Evolutionary conservation across 2,329 filamentous ascomycete species (phyloP).

Genomic region (Fusarium acutatum): DNA sequence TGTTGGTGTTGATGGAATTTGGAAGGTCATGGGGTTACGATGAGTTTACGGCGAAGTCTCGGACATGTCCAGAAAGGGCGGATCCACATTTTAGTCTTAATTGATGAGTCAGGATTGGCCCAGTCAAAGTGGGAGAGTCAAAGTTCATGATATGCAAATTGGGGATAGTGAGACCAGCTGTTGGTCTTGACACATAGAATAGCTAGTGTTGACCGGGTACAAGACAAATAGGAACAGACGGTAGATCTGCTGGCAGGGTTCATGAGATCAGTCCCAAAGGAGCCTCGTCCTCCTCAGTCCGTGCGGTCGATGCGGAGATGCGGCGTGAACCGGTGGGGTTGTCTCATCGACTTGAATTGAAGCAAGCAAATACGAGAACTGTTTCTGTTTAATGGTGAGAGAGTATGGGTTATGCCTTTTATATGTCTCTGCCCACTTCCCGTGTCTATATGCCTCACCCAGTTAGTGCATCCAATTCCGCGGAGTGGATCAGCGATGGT

Average conservation of each 20-base stretch:
- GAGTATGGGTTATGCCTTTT: neutral
- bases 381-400: rapidly evolving
- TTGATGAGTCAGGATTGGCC: constrained; percentile 18
- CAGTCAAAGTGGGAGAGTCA: neutral
- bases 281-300: neutral
- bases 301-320: neutral
- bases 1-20: constrained; percentile 3
- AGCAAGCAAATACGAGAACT: neutral
- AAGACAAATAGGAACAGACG: neutral
- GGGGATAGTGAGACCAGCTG: neutral
- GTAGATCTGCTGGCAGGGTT: neutral
- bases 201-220: neutral
- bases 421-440: neutral
- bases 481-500: neutral
- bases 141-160: constrained; percentile 6
- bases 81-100: constrained; percentile 20
- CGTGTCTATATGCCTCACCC: neutral
- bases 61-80: constrained; percentile 31
- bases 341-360: neutral
- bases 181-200: neutral
- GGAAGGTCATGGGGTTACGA: constrained; percentile 11
- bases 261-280: neutral
- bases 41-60: constrained; percentile 23
- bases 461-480: neutral
- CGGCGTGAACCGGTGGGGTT: neutral